phyloP scores from a whole-genome alignment of 331 rosid species.

The Quercus lobata region DNA sequence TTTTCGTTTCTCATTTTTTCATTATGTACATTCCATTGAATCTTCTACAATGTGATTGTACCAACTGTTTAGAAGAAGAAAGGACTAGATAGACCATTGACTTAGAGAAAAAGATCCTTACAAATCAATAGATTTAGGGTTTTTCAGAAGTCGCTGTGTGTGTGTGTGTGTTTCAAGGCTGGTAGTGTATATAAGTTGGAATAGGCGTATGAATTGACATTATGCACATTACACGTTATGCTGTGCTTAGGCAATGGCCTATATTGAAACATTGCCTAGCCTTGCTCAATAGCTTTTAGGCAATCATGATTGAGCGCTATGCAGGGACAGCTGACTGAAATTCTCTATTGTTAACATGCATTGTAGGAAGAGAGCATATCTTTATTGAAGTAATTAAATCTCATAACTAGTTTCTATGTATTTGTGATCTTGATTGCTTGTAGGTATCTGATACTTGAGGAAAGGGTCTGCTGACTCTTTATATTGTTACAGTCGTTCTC shows the following conservation, averaged over 20 bases:
- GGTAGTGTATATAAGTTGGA: background rate
- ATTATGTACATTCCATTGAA: background rate
- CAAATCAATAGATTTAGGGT: background rate
- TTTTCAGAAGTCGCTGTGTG: background rate
- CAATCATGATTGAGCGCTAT: conserved; percentile 12
- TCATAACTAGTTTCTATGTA: no score
- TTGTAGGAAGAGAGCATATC: no score
- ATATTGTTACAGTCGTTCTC: no score
- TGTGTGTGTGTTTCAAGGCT: background rate
- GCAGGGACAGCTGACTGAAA: conserved; percentile 8
- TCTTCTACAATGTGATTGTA: background rate
- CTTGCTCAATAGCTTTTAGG: background rate
- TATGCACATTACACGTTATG: background rate
- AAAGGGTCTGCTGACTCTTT: no score
- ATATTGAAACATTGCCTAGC: background rate
- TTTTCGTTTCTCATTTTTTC: background rate
- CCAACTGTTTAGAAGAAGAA: background rate
- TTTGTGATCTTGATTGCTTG: no score
- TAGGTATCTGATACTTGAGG: no score
- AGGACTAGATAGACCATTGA: background rate
- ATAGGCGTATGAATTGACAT: background rate
- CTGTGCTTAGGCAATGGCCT: background rate
- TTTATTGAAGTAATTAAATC: no score
- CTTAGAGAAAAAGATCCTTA: background rate
- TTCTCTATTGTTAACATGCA: background rate